Percentiles rank a stretch among this genome's conserved stretches.
Evolutionary conservation across 257 asterid genomes (phyloP).

Genomic region (Phtheirospermum japonicum): DNA sequence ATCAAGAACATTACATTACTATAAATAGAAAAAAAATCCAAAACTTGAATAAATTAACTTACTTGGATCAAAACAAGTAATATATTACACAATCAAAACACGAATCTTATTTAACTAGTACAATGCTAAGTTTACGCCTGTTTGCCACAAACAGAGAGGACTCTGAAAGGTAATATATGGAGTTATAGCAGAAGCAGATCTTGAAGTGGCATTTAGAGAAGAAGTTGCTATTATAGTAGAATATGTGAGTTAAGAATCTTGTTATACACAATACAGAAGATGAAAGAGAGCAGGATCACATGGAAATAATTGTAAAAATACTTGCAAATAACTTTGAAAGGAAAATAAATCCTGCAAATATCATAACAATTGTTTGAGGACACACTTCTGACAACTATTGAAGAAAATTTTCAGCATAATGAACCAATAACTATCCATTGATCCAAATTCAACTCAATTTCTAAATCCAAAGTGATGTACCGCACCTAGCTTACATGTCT

Average conservation of each 20-base stretch:
- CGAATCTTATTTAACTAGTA: conserved; percentile 10
- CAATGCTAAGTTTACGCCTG: conserved; percentile 8
- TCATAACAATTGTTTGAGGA: conserved; percentile 1
- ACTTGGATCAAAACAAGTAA: no score
- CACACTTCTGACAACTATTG: conserved; percentile 22
- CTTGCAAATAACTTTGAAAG: conserved; percentile 7
- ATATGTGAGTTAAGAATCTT: conserved; percentile 22
- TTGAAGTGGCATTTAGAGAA: conserved; percentile 20
- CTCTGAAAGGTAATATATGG: conserved; percentile 6
- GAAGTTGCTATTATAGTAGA: conserved; percentile 19
- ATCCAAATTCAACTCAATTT: background rate
- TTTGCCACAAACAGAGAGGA: conserved; percentile 15
- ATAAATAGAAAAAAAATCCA: no score
- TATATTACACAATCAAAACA: no score
- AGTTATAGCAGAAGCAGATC: conserved; percentile 24
- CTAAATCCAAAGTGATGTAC: conserved; percentile 21
- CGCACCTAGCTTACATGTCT: conserved; percentile 84
- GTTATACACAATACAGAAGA: conserved; percentile 21
- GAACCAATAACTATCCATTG: conserved; percentile 9
- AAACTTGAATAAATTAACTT: no score
- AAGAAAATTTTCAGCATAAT: conserved; percentile 12
- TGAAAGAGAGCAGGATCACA: conserved; percentile 21
- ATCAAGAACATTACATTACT: no score
- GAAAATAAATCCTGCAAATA: conserved; percentile 9
- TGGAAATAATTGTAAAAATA: conserved; percentile 20